A percentile compares a stretch with the other conserved stretches of the same genome.
Evolutionary conservation across 192 early-diverging fungal species (phyloP).

Genomic region (Radiomyces spectabilis): DNA sequence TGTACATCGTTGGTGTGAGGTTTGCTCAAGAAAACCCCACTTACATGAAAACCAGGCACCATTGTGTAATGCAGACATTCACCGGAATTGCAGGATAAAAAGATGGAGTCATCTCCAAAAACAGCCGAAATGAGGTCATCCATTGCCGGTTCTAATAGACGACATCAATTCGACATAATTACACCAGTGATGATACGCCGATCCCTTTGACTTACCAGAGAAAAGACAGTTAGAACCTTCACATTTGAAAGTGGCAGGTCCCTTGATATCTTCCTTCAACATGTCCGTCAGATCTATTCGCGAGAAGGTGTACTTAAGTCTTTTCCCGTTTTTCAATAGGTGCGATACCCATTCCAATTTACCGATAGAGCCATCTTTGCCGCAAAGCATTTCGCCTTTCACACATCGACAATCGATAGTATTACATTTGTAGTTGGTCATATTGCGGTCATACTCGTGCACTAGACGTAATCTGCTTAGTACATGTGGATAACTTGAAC

Average conservation of each 20-base stretch:
- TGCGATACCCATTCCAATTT: no score
- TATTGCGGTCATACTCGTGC: constrained; percentile 41
- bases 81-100: constrained; percentile 68
- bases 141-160: constrained; percentile 62
- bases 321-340: no score
- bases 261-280: constrained; percentile 66
- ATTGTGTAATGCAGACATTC: constrained; percentile 85
- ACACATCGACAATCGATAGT: constrained; percentile 78
- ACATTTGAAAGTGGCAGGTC: constrained; percentile 70
- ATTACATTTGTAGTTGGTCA: constrained; percentile 59
- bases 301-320: no score
- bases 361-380: constrained; percentile 71
- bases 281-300: constrained; percentile 71
- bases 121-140: constrained; percentile 71
- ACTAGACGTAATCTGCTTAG: no score
- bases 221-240: constrained; percentile 49
- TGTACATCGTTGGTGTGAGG: not conserved
- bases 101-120: constrained; percentile 81
- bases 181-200: not conserved
- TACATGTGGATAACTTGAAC: no score
- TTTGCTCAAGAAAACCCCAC: no score
- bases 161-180: not conserved
- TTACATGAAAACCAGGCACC: constrained; percentile 65
- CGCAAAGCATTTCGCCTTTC: constrained; percentile 75
- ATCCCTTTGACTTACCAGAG: constrained; percentile 29